Base-by-base conservation (phyloP, 2,329 filamentous ascomycete genomes). In the Conoideocrella luteorostrata region DNA sequence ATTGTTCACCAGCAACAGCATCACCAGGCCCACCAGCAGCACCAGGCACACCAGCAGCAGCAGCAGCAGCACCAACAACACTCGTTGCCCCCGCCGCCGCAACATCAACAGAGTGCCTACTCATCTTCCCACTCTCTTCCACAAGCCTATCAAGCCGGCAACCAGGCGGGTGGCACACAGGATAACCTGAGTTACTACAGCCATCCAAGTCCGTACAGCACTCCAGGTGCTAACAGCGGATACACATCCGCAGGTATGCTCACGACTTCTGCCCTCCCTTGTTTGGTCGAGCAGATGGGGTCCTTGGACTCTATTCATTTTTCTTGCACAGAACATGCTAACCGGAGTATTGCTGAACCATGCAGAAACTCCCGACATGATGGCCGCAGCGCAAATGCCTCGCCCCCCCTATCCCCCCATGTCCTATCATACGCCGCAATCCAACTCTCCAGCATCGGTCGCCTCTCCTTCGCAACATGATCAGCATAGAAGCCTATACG, bases 391-490 rank as follows among this genome's bases (percentile, higher is more conserved):
- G 50, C 68, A 72, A 60, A 76, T 81, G 86, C 85, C 88, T 66
- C 80, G 84, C 64, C 80, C 83, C 55, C 78, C 82, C 37, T 95
- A 94, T 63, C 90, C 90, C 55, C 88, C 88, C 48, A 95, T 95
- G 61, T 76, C 75, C 24, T 96, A 96, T 63, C 88, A 96, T 65
- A 94, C 90, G 15, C 89, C 90, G 44, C 90, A 96, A 69, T 95
- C 90, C 45, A 95, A 91, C 66, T 95, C 91, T 44, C 91, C 91
- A 39, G 88, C 88, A 30, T 95, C 90, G 40, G 90, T 96, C 56
- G 86, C 90, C 50, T 96, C 91, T 26, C 84, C 88, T 18, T 88
- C 89, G 46, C 78, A 82, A 45, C 89, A 95, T 66, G 91, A 97
- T 60, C 88, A 91, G 59, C 88, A 95, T 69, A 77, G 90, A 54